Percentiles rank a stretch among this genome's conserved stretches.
phyloP scores from a whole-genome alignment of 768 basidiomycete species.

The Tephrocybe sp. region DNA sequence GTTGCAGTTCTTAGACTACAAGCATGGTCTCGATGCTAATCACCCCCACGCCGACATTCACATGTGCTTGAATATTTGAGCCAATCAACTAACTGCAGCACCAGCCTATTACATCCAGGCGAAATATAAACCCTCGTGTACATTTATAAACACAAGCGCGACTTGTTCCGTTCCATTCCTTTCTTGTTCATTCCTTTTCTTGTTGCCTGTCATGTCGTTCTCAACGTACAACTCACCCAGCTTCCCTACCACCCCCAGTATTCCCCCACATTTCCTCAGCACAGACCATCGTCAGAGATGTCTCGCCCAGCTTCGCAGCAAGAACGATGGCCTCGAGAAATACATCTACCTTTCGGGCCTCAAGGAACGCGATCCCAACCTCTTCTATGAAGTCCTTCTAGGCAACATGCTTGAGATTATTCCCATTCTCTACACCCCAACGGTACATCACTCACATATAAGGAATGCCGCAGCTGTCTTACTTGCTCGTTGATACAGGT shows the following conservation, averaged over 20 bases:
- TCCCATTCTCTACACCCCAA: conserved; percentile 77
- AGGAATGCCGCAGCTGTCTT: conserved; percentile 14
- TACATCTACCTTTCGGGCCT: conserved; percentile 71
- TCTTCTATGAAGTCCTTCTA: conserved; percentile 67
- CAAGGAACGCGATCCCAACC: conserved; percentile 57
- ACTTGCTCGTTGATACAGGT: conserved; percentile 34
- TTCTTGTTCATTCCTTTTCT: not conserved
- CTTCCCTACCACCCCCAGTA: conserved; percentile 19
- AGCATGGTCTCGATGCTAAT: conserved; percentile 19
- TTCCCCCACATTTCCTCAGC: conserved; percentile 49
- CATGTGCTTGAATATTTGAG: conserved; percentile 20
- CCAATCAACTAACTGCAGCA: not conserved
- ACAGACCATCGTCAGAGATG: conserved; percentile 58
- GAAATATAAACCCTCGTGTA: not conserved
- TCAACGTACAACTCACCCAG: not conserved
- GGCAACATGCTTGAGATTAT: conserved; percentile 65
- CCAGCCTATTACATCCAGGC: not conserved
- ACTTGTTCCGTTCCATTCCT: not conserved
- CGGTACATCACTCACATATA: conserved; percentile 34
- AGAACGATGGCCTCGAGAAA: conserved; percentile 57
- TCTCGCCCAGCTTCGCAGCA: conserved; percentile 58
- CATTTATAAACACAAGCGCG: conserved; percentile 6
- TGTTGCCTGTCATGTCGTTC: conserved; percentile 5
- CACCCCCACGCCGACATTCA: conserved; percentile 26
- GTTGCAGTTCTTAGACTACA: conserved; percentile 21